Base-by-base conservation (phyloP, 2,329 filamentous ascomycete species). In the Daldinia sp. region DNA sequence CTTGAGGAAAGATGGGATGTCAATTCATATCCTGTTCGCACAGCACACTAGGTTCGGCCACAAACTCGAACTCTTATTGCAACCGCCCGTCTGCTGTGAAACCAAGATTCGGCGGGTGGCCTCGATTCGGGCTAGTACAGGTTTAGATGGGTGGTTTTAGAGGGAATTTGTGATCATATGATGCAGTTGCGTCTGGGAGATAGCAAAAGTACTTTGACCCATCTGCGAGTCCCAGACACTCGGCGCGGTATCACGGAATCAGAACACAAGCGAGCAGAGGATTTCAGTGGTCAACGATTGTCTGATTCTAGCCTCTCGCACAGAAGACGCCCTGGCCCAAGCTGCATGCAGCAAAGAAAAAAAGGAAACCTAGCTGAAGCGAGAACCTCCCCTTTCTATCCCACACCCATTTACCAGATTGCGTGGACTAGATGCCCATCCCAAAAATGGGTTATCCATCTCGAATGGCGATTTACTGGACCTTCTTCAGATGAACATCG, bases 401-500 rank as follows among this genome's bases (percentile, higher is more conserved):
- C 60, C 61, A 42, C 64, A 18, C 46, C 15, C 64, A 20, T 54
- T 54, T 55, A 56, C 18, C 51, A 30, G 35, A 60, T 53, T 30
- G 30, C 33, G 44, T 58, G 48, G 59, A 62, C 61, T 60, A 46
- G 53, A 61, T 42, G 41, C 33, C 39, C 55, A 39, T 61, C 57
- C 30, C 37, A 28, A 48, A 50, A 20, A 35, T 4, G 10, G 10
- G 23, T 26, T 59, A 30, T 37, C 33, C n/a, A 63, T 55, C 44
- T 33, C 41, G n/a, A n/a, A 54, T 3, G 57, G 37, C 13, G 39
- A 60, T 58, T 62, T 75, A 76, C 61, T 74, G 65, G 60, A 73
- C 60, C 54, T 72, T 72, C 74, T 77, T 77, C 20, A 77, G 68
- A 44, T 76, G 63, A 23, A 77, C 75, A 55, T 77, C 75, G 64